These are phyloP conservation scores for Penicillium odoratum DNA, from an alignment of 495 filamentous ascomycete species.

Conservation along the genomic window DNA sequence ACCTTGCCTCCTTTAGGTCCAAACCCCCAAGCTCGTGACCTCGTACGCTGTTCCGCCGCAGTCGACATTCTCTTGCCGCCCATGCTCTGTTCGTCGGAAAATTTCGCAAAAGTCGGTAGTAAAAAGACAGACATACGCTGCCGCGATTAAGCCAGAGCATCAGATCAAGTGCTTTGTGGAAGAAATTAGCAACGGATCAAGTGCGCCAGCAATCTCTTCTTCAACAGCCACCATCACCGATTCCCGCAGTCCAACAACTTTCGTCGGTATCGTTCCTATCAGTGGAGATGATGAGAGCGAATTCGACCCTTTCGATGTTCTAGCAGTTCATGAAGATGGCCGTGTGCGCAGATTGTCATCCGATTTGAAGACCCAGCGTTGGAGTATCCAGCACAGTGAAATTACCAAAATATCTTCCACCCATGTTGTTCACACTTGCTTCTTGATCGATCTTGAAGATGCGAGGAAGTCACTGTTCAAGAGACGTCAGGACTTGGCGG, in stretches of 20 bases:
- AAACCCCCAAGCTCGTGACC: constrained; percentile 74
- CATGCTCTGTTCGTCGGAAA: constrained; percentile 71
- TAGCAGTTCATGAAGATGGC: constrained; percentile 49
- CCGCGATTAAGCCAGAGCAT: constrained; percentile 40
- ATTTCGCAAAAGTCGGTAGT: constrained; percentile 49
- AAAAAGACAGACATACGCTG: constrained; percentile 70
- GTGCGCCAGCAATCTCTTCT: constrained; percentile 41
- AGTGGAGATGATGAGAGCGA: constrained; percentile 23
- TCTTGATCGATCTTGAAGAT: constrained; percentile 48
- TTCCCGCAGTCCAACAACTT: constrained; percentile 42
- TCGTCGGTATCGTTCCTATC: constrained; percentile 41
- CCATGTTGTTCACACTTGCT: constrained; percentile 38
- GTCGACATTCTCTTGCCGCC: constrained; percentile 72
- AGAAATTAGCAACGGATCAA: constrained; percentile 42
- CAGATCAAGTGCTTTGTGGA: constrained; percentile 56
- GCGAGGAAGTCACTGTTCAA: constrained; percentile 45
- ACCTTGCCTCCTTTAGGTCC: constrained; percentile 54
- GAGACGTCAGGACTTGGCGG: constrained; percentile 42
- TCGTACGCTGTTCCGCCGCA: constrained; percentile 86
- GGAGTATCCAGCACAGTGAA: constrained; percentile 45
- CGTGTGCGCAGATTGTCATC: constrained; percentile 42
- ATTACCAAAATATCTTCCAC: constrained; percentile 32
- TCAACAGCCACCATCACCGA: constrained; percentile 42
- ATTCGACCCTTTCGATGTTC: constrained; percentile 39
- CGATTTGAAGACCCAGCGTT: constrained; percentile 41